These are phyloP conservation scores for Microcyclosporella mali DNA, from an alignment of 2,329 filamentous ascomycete species.

Conservation along the genomic window DNA sequence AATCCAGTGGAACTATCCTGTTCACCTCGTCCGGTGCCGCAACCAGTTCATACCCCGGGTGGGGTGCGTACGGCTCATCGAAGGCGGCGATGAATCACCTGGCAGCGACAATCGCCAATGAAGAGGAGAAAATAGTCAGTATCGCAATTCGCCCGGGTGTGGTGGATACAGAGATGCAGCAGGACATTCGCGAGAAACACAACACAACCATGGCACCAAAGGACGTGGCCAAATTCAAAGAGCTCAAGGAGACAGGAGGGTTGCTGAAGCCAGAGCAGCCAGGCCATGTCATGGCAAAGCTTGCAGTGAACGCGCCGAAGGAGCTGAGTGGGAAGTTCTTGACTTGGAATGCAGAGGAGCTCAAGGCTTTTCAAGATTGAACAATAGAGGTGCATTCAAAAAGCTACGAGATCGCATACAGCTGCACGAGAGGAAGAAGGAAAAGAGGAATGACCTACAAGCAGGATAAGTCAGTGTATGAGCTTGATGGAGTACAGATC, in stretches of 20 bases:
- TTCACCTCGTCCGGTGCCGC: slow-evolving; percentile 78
- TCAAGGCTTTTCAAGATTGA: slow-evolving; percentile 29
- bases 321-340: slow-evolving; percentile 72
- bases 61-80: slow-evolving; percentile 74
- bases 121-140: slow-evolving; percentile 70
- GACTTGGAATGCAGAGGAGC: slow-evolving; percentile 45
- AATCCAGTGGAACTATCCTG: slow-evolving; percentile 63
- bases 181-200: slow-evolving; percentile 69
- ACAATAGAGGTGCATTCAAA: not conserved
- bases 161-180: slow-evolving; percentile 87
- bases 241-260: slow-evolving; percentile 62
- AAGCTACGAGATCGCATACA: not conserved
- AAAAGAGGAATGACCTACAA: not conserved
- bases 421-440: not conserved
- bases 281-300: slow-evolving; percentile 74
- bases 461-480: not conserved
- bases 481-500: not conserved
- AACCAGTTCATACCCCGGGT: slow-evolving; percentile 58
- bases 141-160: slow-evolving; percentile 71
- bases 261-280: slow-evolving; percentile 70
- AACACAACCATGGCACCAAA: slow-evolving; percentile 52
- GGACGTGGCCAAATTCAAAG: slow-evolving; percentile 59
- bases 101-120: slow-evolving; percentile 62
- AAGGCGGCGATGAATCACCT: slow-evolving; percentile 83
- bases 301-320: slow-evolving; percentile 59